Conservation (phyloP, 768 basidiomycete genomes). For the Suillus weaverae region DNA sequence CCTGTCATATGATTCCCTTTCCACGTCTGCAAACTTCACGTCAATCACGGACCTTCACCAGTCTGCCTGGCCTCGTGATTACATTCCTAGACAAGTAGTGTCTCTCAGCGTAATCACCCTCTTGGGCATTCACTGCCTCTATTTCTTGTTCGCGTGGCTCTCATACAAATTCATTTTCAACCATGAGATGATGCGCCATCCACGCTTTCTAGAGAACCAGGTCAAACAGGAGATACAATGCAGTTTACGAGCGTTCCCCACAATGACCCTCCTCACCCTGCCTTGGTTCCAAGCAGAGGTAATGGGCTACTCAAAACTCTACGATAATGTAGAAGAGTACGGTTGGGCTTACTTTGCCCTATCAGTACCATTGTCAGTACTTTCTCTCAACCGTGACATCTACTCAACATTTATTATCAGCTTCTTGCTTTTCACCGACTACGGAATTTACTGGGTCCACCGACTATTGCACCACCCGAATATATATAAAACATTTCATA, state of each 20-base stretch:
- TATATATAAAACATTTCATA: slow-evolving; percentile 90
- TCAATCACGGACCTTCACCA: slow-evolving; percentile 37
- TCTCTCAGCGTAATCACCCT: slow-evolving; percentile 74
- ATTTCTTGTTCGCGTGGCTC: slow-evolving; percentile 84
- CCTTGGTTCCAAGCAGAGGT: slow-evolving; percentile 96
- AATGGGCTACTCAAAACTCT: slow-evolving; percentile 77
- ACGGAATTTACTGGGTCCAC: slow-evolving; percentile 96
- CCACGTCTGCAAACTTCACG: slow-evolving; percentile 39
- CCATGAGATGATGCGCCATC: slow-evolving; percentile 93
- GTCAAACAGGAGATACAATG: slow-evolving; percentile 74
- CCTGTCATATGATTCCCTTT: slow-evolving; percentile 25
- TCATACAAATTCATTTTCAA: slow-evolving; percentile 91
- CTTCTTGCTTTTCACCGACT: slow-evolving; percentile 88
- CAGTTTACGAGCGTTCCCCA: slow-evolving; percentile 77
- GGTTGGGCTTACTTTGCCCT: slow-evolving; percentile 71
- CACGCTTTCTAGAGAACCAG: slow-evolving; percentile 90
- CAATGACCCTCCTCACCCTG: slow-evolving; percentile 79
- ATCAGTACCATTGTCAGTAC: slow-evolving; percentile 67
- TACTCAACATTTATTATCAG: slow-evolving; percentile 31
- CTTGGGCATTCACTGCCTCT: slow-evolving; percentile 80
- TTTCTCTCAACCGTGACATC: neutral
- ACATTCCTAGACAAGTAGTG: slow-evolving; percentile 72
- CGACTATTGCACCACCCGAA: slow-evolving; percentile 81
- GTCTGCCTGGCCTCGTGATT: slow-evolving; percentile 86
- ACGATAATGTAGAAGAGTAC: slow-evolving; percentile 76